Evolutionary conservation across 176 grass and related monocot species (phyloP).

Genomic region (Musa acuminata): DNA sequence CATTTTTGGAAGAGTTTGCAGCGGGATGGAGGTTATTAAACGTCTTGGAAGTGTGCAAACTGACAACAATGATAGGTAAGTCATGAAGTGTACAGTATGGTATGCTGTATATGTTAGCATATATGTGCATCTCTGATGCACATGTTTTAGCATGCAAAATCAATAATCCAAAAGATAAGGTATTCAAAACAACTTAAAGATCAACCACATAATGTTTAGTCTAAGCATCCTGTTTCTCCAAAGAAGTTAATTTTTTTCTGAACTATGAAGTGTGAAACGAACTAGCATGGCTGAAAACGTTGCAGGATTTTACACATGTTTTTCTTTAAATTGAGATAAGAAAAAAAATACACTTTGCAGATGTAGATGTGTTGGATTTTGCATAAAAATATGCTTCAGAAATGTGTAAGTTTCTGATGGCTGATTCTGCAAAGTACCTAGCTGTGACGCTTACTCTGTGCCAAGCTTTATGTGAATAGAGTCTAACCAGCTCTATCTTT

Average conservation of each 20-base stretch:
- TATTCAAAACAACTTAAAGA: too few species aligned
- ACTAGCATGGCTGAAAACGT: too few species aligned
- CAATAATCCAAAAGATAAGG: not conserved
- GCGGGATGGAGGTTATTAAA: slow-evolving; percentile 86
- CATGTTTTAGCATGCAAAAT: not conserved
- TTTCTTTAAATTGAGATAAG: not conserved
- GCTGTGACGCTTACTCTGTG: too few species aligned
- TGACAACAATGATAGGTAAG: slow-evolving; percentile 80
- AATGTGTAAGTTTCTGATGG: not conserved
- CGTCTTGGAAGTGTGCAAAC: slow-evolving; percentile 93
- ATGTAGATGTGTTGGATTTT: not conserved
- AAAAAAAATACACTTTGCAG: not conserved
- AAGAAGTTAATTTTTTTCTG: not conserved
- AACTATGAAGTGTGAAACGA: not conserved
- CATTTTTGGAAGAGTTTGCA: slow-evolving; percentile 89
- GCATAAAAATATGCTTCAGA: not conserved
- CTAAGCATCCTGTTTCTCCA: not conserved
- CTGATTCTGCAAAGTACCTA: not conserved
- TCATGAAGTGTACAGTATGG: not conserved
- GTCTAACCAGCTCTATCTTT: too few species aligned
- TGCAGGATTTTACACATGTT: too few species aligned
- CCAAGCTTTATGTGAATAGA: too few species aligned
- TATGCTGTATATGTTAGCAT: not conserved
- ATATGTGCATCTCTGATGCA: not conserved
- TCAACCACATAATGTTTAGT: too few species aligned